Percentiles rank a stretch among this genome's conserved stretches.
Conservation (phyloP, 345 rosid genomes). For the Eucalyptus viminalis region DNA sequence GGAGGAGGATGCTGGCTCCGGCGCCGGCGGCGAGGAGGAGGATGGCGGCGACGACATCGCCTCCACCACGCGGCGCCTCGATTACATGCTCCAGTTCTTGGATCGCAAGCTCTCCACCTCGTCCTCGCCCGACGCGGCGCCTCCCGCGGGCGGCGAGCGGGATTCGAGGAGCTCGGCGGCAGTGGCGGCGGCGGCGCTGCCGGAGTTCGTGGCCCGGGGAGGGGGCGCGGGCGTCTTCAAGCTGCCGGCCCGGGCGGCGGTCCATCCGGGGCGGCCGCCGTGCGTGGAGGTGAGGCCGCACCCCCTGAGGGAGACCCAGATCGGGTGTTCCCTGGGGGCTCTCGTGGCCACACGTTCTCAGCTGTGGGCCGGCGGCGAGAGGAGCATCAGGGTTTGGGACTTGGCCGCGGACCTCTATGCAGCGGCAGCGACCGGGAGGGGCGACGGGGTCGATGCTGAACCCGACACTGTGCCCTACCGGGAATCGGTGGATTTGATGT, state of each 20-base stretch:
- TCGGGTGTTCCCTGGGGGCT: constrained; percentile 57
- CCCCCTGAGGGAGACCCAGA: constrained; percentile 74
- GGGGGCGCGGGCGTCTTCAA: constrained; percentile 50
- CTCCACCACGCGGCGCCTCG: constrained; percentile 64
- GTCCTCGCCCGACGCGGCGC: constrained; percentile 4
- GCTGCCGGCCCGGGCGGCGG: constrained; percentile 54
- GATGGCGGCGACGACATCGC: constrained; percentile 19
- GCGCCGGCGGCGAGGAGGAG: constrained; percentile 23
- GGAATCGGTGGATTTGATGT: constrained; percentile 33
- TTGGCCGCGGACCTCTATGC: constrained; percentile 39
- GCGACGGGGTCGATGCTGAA: constrained; percentile 22
- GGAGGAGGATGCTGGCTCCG: not conserved
- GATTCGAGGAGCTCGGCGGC: not conserved
- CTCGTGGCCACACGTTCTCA: constrained; percentile 55
- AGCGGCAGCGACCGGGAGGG: constrained; percentile 21
- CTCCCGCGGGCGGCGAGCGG: not conserved
- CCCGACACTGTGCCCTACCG: constrained; percentile 68
- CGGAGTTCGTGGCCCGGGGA: constrained; percentile 48
- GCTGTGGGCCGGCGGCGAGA: constrained; percentile 80
- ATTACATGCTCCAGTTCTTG: constrained; percentile 82
- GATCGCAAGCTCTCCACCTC: constrained; percentile 57
- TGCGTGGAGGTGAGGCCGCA: constrained; percentile 80
- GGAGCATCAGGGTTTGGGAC: constrained; percentile 64
- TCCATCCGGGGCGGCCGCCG: constrained; percentile 77
- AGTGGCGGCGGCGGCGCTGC: constrained; percentile 48